Conservation (phyloP, 805 yeast species). For the Kregervanrija delftensis region DNA sequence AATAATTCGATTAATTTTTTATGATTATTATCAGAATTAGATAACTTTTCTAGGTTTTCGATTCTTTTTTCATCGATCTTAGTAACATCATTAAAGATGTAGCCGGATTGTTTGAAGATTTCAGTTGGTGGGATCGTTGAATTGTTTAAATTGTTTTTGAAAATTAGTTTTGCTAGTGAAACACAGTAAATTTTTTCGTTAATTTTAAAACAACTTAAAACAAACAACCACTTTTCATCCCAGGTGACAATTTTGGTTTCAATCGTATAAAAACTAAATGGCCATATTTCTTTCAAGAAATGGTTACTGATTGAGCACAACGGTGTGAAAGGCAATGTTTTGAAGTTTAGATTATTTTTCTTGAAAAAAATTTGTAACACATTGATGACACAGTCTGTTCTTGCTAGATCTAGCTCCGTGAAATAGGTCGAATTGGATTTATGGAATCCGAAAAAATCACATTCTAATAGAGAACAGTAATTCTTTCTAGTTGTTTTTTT, state of each 20-base stretch:
- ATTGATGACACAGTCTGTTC: slow-evolving; percentile 54
- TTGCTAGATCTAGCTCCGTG: slow-evolving; percentile 70
- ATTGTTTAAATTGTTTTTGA: too few relatives aligned
- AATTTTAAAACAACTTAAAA: slow-evolving; percentile 54
- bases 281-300: slow-evolving; percentile 67
- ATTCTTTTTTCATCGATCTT: too few relatives aligned
- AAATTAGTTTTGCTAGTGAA: too few relatives aligned
- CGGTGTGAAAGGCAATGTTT: slow-evolving; percentile 58
- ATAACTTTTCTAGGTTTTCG: too few relatives aligned
- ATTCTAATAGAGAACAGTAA: slow-evolving; percentile 64
- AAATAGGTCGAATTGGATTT: slow-evolving; percentile 85
- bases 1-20: too few relatives aligned
- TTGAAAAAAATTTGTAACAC: slow-evolving; percentile 33
- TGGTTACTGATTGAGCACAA: slow-evolving; percentile 65
- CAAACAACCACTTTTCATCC: slow-evolving; percentile 84
- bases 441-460: slow-evolving; percentile 75
- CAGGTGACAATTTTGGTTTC: slow-evolving; percentile 63
- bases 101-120: too few relatives aligned
- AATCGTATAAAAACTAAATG: slow-evolving; percentile 53
- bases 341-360: slow-evolving; percentile 17
- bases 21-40: too few relatives aligned
- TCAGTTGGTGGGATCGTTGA: too few relatives aligned
- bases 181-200: slow-evolving; percentile 9
- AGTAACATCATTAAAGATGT: too few relatives aligned
- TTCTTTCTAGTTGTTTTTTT: slow-evolving; percentile 6